Evolutionary conservation across 768 basidiomycete species (phyloP).

Genomic region (Neoboletus brunneissimus): DNA sequence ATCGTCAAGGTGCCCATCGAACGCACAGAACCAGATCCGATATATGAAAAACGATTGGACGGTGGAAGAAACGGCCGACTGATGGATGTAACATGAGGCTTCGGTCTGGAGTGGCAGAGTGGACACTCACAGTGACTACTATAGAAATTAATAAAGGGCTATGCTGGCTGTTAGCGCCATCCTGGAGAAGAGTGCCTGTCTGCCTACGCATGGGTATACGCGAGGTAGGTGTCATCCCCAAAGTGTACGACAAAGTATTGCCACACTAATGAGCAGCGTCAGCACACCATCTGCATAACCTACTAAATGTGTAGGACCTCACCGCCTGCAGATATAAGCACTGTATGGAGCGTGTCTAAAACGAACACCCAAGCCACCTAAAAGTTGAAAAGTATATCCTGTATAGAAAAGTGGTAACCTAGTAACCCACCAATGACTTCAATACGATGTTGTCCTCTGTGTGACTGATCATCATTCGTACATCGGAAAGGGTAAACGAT

Average conservation of each 20-base stretch:
- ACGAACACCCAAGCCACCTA: constrained; percentile 24
- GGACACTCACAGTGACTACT: constrained; percentile 18
- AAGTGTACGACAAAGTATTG: constrained; percentile 24
- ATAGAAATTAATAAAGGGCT: constrained; percentile 23
- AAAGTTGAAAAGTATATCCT: neutral
- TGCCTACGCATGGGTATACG: constrained; percentile 19
- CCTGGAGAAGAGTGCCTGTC: constrained; percentile 4
- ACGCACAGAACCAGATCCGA: constrained; percentile 25
- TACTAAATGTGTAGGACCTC: neutral
- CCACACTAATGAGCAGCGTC: constrained; percentile 17
- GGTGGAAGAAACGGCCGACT: constrained; percentile 21
- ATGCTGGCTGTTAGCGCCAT: constrained; percentile 5
- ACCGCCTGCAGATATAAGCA: constrained; percentile 22
- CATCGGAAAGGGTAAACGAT: neutral
- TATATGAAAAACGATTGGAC: constrained; percentile 28
- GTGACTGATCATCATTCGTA: constrained; percentile 11
- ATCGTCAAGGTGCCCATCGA: neutral
- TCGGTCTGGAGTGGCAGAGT: neutral
- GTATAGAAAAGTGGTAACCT: neutral
- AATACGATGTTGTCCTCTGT: constrained; percentile 12
- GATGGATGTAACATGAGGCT: constrained; percentile 12
- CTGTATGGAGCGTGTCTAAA: constrained; percentile 16
- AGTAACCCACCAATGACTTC: constrained; percentile 13
- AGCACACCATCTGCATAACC: neutral
- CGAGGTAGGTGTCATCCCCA: constrained; percentile 14